A percentile compares a stretch with the other conserved stretches of the same genome.
These are phyloP conservation scores for Trichoderma atroviride DNA, from an alignment of 2,329 filamentous ascomycete species.

Conservation along the genomic window DNA sequence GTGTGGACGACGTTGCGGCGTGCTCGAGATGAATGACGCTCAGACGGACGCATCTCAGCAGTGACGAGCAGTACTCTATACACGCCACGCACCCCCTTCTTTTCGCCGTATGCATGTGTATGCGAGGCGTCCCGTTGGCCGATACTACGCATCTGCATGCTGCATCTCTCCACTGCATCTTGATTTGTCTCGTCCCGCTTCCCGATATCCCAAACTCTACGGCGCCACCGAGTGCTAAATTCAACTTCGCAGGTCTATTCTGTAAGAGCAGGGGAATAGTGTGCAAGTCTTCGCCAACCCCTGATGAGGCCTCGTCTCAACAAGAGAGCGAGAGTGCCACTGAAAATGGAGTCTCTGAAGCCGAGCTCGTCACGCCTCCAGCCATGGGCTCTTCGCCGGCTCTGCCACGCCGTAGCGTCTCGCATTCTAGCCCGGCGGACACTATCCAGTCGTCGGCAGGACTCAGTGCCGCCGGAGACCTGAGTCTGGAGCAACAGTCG, in stretches of 20 bases:
- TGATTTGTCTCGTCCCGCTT: not conserved
- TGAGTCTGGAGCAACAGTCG: not conserved
- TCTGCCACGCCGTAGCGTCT: constrained; percentile 18
- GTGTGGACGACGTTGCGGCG: not conserved
- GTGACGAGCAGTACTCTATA: not conserved
- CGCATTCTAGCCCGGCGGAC: constrained; percentile 25
- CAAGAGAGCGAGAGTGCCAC: constrained; percentile 14
- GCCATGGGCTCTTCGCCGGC: constrained; percentile 20
- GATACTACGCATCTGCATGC: constrained; percentile 4
- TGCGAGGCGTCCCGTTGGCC: not conserved
- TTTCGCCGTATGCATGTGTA: not conserved
- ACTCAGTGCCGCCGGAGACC: constrained; percentile 9
- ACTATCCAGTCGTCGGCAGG: constrained; percentile 24
- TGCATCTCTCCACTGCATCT: not conserved
- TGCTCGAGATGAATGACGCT: not conserved
- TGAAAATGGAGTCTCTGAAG: constrained; percentile 24
- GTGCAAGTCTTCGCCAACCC: constrained; percentile 38
- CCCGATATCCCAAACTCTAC: not conserved
- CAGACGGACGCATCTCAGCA: not conserved
- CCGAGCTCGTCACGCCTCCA: constrained; percentile 15
- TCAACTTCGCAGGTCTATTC: constrained; percentile 36
- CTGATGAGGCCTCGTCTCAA: constrained; percentile 16
- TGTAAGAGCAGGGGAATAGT: constrained; percentile 40
- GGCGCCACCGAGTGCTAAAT: constrained; percentile 11
- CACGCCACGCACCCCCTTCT: not conserved